These are phyloP conservation scores for Phytophthora sansomeana DNA, from an alignment of 352 stramenopile species.

Conservation along the genomic window DNA sequence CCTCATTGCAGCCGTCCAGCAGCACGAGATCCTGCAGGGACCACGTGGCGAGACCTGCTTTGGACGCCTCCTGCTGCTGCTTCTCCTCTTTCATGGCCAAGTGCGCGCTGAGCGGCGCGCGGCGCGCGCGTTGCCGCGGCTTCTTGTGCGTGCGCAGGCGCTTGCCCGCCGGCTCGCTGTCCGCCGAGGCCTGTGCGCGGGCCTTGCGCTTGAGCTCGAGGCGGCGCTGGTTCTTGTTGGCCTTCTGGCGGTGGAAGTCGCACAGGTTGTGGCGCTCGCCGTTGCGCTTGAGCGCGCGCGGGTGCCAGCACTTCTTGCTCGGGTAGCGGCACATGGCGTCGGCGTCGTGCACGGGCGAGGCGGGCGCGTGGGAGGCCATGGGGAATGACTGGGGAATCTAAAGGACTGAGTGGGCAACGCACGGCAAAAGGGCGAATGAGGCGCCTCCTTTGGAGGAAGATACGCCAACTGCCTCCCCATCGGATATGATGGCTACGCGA, in stretches of 20 bases:
- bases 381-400: background rate
- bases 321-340: conserved; percentile 54
- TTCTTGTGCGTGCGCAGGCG: conserved; percentile 30
- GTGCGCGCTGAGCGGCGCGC: conserved; percentile 45
- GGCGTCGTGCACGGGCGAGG: conserved; percentile 19
- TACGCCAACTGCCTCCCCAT: conserved; percentile 28
- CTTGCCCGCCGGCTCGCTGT: conserved; percentile 17
- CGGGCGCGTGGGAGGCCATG: background rate
- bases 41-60: conserved; percentile 17
- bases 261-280: conserved; percentile 64
- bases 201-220: conserved; percentile 57
- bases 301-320: conserved; percentile 59
- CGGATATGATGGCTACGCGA: conserved; percentile 33
- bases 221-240: conserved; percentile 75
- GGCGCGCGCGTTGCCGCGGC: conserved; percentile 19
- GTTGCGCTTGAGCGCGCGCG: conserved; percentile 54
- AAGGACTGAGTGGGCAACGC: background rate
- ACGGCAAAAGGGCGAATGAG: conserved; percentile 37
- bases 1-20: conserved; percentile 19
- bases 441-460: conserved; percentile 12
- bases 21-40: conserved; percentile 44
- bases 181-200: conserved; percentile 18
- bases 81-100: conserved; percentile 54
- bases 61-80: conserved; percentile 21
- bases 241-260: conserved; percentile 65